Evolutionary conservation across 805 yeast species (phyloP).

Genomic region (Ogataea saltuana): DNA sequence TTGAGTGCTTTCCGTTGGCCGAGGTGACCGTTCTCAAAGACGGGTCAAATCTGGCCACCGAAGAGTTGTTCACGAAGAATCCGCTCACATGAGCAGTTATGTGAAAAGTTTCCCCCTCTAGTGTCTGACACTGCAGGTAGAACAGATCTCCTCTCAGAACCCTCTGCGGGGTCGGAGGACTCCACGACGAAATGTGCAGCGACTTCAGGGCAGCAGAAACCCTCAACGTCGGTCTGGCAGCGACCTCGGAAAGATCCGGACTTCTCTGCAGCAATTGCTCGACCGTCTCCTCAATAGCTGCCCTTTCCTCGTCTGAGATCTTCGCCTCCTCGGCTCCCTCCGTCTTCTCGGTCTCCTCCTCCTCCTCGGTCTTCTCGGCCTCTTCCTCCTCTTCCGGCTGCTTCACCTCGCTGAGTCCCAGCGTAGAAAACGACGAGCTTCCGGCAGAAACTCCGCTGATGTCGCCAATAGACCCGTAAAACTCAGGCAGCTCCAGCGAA

Average conservation of each 20-base stretch:
- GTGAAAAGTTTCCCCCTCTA: constrained; percentile 78
- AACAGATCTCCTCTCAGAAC: constrained; percentile 73
- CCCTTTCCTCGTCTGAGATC: constrained; percentile 36
- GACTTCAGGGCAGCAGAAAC: constrained; percentile 55
- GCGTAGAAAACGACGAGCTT: constrained; percentile 45
- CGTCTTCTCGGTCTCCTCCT: constrained; percentile 23
- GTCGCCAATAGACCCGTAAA: constrained; percentile 42
- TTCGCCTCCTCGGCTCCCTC: constrained; percentile 13
- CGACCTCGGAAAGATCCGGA: constrained; percentile 23
- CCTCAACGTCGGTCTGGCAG: constrained; percentile 35
- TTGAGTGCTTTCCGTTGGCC: constrained; percentile 32
- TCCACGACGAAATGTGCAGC: constrained; percentile 71
- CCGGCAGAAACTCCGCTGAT: constrained; percentile 48
- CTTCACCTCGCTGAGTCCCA: constrained; percentile 40
- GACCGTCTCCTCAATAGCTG: constrained; percentile 21
- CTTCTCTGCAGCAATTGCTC: constrained; percentile 19
- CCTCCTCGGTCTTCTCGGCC: constrained; percentile 18
- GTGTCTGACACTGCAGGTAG: constrained; percentile 71
- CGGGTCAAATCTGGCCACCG: constrained; percentile 72
- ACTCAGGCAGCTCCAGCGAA: constrained; percentile 51
- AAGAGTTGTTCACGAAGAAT: constrained; percentile 71
- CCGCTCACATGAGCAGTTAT: constrained; percentile 81
- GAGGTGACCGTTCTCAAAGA: constrained; percentile 38
- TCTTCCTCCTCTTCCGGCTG: constrained; percentile 16
- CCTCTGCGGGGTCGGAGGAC: constrained; percentile 72